Evolutionary conservation across 768 basidiomycete genomes (phyloP), one percentile per base, ranked within the genome.

Genomic region (Boletus reticulatus): DNA sequence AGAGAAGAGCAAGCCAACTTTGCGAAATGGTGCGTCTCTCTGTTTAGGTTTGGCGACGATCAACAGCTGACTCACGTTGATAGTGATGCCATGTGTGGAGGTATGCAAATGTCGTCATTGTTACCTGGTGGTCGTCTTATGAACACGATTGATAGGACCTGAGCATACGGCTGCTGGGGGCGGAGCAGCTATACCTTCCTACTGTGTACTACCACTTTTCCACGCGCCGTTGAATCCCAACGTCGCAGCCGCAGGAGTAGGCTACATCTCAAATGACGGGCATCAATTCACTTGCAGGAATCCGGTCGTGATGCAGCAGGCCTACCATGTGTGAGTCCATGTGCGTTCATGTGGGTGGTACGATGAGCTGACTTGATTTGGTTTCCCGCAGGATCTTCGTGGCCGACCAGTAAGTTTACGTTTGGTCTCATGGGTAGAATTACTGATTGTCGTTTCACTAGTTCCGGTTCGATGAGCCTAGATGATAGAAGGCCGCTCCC

Each of bases 261-360:
- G 82, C 6, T 79, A 86, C 59, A 58, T 81, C 41, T 84, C 83
- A 4, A 70, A 68, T 20, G 84, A 85, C 46, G 85, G 84, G 0
- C 85, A 85, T 63, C 58, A 73, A 12, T 86, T 82, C 53, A 27
- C 64, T 1, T 85, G 84, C 69, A 73, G 72, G 51, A 82, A 85
- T 57, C 84, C 85, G 2, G 72, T 72, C 1, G 71, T 78, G 10
- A 64, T 80, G 66, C 78, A 78, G 20, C 82, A 79, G 58, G 75
- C 84, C 0, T 84, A 79, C 69, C 84, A 86, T 64, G 81, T 86
- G 82, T 84, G 65, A 55, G 82, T 74, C 4, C 4, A 14, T 34
- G n/a, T 0, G 1, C 3, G 11, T 53, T 39, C 38, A 12, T 1
- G 2, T 13, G 11, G 39, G 2, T 3, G 2, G 0, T 1, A 2